Evolutionary conservation across 1,139 yeast species (phyloP), one percentile per base, ranked within the genome.

Genomic region (Lodderomyces theae): DNA sequence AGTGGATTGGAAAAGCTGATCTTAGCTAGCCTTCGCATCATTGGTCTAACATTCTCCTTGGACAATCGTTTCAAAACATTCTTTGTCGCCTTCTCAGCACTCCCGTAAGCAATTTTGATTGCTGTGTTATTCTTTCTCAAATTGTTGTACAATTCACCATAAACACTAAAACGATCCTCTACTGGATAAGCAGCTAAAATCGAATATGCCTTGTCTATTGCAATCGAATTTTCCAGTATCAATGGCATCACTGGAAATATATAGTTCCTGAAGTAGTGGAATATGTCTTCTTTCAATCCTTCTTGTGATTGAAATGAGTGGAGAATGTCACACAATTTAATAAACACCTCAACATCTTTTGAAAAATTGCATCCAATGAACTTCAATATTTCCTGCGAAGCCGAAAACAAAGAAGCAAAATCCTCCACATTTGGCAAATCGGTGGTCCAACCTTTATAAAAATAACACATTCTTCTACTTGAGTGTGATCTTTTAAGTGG

Each of bases 1-100:
- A 92, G 59, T 1, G 98, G 98, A 55, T 89, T 89, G 1, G 86
- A 69, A 46, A 79, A 82, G 22, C 90, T 77, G n/a, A 86, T 70
- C 46, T 83, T 82, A 0, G 96, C 86, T 26, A 92, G 67, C 43
- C 81, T 73, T 48, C 95, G 74, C 77, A 86, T 85, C 77, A 87
- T 83, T 18, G 81, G 80, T 29, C 77, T 72, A 2, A 86, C 84
- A 49, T 88, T 90, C 47, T 87, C 92, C 44, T 85, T 86, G n/a
- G 96, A 87, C 13, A 94, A 70, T 41, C 97, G 72, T 56, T 92
- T 90, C 49, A 94, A 66, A 2, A 85, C 76, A 52, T 82, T 84
- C 54, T 85, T 89, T 1, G 96, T 87, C 28, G 84, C 80, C 54
- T 86, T 88, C 57, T 86, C 96, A 0, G 95, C 86, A 44, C 69